A percentile compares a stretch with the other conserved stretches of the same genome.
Conservation (phyloP, 1,284 basidiomycete genomes). For the Trametes versicolor region DNA sequence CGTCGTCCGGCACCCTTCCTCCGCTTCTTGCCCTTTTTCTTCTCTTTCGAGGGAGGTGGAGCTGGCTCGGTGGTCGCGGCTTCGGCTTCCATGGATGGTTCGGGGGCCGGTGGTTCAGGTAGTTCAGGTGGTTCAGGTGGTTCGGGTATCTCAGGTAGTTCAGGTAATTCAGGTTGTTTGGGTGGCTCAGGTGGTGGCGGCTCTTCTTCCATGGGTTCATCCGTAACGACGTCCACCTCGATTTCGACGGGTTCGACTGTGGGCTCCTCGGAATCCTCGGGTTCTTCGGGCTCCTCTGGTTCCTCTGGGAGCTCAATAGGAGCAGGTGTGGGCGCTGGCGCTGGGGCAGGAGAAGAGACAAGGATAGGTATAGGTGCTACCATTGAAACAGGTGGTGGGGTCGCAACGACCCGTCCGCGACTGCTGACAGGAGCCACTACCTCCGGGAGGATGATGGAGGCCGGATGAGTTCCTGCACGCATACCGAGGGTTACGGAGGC, state of each 20-base stretch:
- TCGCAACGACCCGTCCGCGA: slow-evolving; percentile 53
- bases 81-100: slow-evolving; percentile 9
- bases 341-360: slow-evolving; percentile 11
- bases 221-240: neutral
- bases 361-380: neutral
- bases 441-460: slow-evolving; percentile 67
- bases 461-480: slow-evolving; percentile 61
- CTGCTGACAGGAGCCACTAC: slow-evolving; percentile 62
- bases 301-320: neutral
- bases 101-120: slow-evolving; percentile 17
- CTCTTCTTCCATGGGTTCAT: neutral
- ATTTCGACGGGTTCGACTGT: neutral
- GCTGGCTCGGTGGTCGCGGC: slow-evolving; percentile 4
- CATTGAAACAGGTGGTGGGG: slow-evolving; percentile 43
- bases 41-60: slow-evolving; percentile 19
- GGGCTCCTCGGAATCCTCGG: neutral
- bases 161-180: neutral
- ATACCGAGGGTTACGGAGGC: slow-evolving; percentile 63
- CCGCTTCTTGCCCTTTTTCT: slow-evolving; percentile 30
- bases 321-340: neutral
- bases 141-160: neutral
- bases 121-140: slow-evolving; percentile 5
- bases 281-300: neutral
- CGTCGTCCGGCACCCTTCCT: slow-evolving; percentile 10
- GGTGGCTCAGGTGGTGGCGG: neutral